phyloP scores from a whole-genome alignment of 2,329 filamentous ascomycete genomes.

The Cucurbitaria berberidis region DNA sequence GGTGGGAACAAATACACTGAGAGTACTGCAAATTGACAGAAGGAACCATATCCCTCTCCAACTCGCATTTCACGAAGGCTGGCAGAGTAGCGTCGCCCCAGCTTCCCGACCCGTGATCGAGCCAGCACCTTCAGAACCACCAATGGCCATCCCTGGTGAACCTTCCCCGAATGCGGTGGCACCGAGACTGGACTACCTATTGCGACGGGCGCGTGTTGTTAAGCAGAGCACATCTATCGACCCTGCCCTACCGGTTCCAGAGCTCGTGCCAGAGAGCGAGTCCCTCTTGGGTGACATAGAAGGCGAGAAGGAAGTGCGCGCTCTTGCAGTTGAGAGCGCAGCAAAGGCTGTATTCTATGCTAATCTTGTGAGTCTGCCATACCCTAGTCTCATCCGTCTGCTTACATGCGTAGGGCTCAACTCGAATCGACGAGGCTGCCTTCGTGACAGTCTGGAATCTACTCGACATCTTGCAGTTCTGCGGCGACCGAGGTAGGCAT shows the following conservation, averaged over 20 bases:
- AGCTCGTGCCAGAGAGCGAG: constrained; percentile 43
- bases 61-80: background rate
- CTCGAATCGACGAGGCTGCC: constrained; percentile 74
- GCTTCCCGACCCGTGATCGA: constrained; percentile 3
- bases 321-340: constrained; percentile 80
- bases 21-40: background rate
- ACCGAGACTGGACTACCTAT: constrained; percentile 47
- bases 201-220: constrained; percentile 49
- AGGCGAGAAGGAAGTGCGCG: constrained; percentile 58
- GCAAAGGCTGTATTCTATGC: constrained; percentile 80
- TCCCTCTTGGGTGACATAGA: constrained; percentile 32
- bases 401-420: constrained; percentile 65
- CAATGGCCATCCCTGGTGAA: constrained; percentile 38
- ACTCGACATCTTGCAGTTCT: constrained; percentile 86
- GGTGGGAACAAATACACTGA: background rate
- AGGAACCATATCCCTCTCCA: background rate
- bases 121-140: background rate
- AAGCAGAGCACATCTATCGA: constrained; percentile 53
- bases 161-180: constrained; percentile 36
- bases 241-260: constrained; percentile 52
- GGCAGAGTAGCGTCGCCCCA: background rate
- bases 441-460: constrained; percentile 93
- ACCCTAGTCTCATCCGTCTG: background rate
- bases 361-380: constrained; percentile 67
- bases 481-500: constrained; percentile 79